Conservation (phyloP, 345 rosid species). For the Chamaenerion angustifolium region DNA sequence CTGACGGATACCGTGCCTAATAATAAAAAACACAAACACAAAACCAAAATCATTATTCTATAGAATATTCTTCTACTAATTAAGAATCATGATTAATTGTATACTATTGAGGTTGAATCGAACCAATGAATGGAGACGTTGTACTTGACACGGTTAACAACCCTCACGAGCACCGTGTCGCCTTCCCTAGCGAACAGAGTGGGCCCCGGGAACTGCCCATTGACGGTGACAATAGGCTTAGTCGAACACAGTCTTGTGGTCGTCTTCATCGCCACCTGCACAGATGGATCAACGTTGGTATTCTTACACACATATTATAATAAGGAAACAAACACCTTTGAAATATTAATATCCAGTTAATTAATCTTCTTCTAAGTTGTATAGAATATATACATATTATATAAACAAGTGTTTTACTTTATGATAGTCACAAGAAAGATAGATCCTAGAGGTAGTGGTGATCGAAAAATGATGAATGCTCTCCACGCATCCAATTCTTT, state of each 20-base stretch:
- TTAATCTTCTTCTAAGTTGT: no score
- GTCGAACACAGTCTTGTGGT: conserved; percentile 54
- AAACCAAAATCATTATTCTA: no score
- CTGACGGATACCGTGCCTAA: conserved; percentile 79
- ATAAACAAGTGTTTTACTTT: no score
- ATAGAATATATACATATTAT: no score
- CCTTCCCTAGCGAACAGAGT: conserved; percentile 80
- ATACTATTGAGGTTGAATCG: no score
- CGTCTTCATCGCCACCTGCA: conserved; percentile 59
- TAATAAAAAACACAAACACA: background rate
- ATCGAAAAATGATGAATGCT: no score
- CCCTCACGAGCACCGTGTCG: conserved; percentile 69
- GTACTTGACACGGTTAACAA: conserved; percentile 69
- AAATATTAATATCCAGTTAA: background rate
- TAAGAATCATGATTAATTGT: no score
- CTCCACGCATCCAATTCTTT: no score
- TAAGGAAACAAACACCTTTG: background rate
- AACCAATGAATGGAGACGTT: conserved; percentile 85
- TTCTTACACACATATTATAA: no score
- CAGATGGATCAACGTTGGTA: background rate
- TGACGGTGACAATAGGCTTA: conserved; percentile 76
- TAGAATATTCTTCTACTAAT: no score
- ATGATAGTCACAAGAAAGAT: no score
- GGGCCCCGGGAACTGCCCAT: conserved; percentile 77
- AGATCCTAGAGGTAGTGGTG: no score